Evolutionary conservation across 768 basidiomycete species (phyloP), one percentile per base, ranked within the genome.

Genomic region (Leccinum sublutescens): DNA sequence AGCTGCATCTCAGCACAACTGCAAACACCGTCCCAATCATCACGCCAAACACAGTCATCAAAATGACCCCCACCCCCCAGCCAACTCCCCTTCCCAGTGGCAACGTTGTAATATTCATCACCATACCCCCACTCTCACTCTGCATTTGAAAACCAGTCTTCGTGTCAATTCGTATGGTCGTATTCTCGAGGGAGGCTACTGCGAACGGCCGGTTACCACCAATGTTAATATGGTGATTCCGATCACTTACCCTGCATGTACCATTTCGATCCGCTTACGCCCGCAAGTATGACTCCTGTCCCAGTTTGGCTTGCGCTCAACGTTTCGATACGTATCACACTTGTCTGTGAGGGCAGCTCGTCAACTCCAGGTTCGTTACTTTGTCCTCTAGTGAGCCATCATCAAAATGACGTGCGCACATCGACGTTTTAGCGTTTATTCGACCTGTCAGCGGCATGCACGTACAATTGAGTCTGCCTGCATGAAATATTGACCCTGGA

Each of bases 41-140:
- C 14, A 48, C 47, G 21, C 21, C 47, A 14, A 48, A 48, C 3
- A 23, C 23, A 7, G 14, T 15, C 50, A 95, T 91, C 93, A 71
- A 89, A 48, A 79, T 85, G 29, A 81, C 82, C 59, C 90, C 91
- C 76, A 81, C 82, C 59, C 90, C 91, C 76, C 88, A 88, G 60
- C 40, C 56, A 17, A 17, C 33, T 45, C 45, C 61, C 36, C 52
- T 27, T 47, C 56, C 54, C 8, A 52, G 33, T 1, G 36, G 33
- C 57, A 56, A 56, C 53, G 31, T 27, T 25, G 58, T 60, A 10
- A 62, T 31, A 53, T 63, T 54, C 17, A 68, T 47, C 25, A 59
- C 58, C 57, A 69, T 54, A 17, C 36, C 45, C 17, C 34, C 53
- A 23, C 34, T 48, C 53, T 38, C 47, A 6, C 12, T 43, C 3